phyloP scores from a whole-genome alignment of 805 yeast species.

The Metschnikowia orientalis region DNA sequence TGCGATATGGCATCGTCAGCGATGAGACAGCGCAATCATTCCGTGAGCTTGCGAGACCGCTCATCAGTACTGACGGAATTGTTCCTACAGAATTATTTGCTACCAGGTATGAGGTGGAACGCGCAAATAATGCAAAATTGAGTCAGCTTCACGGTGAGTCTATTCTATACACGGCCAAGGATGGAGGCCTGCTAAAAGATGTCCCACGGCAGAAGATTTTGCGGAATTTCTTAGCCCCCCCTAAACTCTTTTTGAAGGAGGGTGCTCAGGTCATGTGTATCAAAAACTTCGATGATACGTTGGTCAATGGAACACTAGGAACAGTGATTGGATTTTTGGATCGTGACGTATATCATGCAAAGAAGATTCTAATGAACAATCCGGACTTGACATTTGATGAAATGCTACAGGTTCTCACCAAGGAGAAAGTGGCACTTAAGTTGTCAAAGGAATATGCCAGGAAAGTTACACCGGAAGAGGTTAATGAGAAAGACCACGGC shows the following conservation, averaged over 20 bases:
- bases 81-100: constrained; percentile 88
- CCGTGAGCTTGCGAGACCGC: constrained; percentile 49
- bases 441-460: constrained; percentile 12
- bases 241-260: constrained; percentile 47
- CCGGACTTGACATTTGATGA: constrained; percentile 20
- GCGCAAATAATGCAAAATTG: constrained; percentile 52
- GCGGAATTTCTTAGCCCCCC: constrained; percentile 17
- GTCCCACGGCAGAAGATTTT: constrained; percentile 8
- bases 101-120: constrained; percentile 78
- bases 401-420: constrained; percentile 15
- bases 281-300: constrained; percentile 64
- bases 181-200: constrained; percentile 32
- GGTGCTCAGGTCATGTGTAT: constrained; percentile 95
- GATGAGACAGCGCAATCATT: constrained; percentile 47
- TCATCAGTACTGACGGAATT: constrained; percentile 65
- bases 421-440: constrained; percentile 6
- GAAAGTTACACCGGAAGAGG: constrained; percentile 8
- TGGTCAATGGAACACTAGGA: constrained; percentile 93
- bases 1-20: constrained; percentile 68
- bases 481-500: constrained; percentile 10
- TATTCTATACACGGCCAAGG: constrained; percentile 40
- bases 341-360: constrained; percentile 35
- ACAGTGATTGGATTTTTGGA: constrained; percentile 56
- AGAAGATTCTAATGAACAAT: constrained; percentile 15
- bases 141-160: constrained; percentile 43